A percentile compares a stretch with the other conserved stretches of the same genome.
phyloP scores from a whole-genome alignment of 345 rosid genomes.

The Angophora floribunda region DNA sequence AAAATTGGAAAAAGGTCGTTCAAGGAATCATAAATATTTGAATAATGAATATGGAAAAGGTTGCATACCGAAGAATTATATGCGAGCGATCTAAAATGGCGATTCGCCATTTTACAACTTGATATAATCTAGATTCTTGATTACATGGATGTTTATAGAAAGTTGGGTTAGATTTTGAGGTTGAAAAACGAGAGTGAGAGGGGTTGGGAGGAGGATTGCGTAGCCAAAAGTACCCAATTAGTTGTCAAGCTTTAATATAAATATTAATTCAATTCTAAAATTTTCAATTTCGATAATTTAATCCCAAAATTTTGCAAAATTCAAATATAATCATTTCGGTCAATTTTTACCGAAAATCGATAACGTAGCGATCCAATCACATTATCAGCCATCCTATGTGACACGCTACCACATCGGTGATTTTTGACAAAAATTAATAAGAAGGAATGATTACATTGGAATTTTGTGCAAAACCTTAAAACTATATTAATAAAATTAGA shows the following conservation, averaged over 20 bases:
- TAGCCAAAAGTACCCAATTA: neutral
- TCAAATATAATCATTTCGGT: accelerated
- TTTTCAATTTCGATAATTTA: neutral
- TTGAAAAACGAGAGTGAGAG: neutral
- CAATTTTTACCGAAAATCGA: accelerated
- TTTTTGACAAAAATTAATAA: neutral
- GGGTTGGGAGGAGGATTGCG: neutral
- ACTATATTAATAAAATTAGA: neutral
- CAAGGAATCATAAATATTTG: neutral
- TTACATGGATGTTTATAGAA: neutral
- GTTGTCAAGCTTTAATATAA: accelerated
- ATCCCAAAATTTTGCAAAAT: too few species aligned
- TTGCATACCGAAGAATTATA: neutral
- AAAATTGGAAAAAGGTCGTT: neutral
- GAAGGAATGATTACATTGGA: neutral
- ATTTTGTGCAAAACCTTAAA: neutral
- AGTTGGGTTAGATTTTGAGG: neutral
- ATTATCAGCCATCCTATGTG: neutral
- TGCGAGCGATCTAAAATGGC: neutral
- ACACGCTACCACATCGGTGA: accelerated
- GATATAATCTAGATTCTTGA: neutral
- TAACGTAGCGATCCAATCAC: accelerated
- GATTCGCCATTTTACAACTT: neutral
- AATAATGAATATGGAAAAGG: neutral
- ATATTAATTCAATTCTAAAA: too few species aligned